phyloP scores from a whole-genome alignment of 495 filamentous ascomycete species.

The Hypoxylon perforatum region DNA sequence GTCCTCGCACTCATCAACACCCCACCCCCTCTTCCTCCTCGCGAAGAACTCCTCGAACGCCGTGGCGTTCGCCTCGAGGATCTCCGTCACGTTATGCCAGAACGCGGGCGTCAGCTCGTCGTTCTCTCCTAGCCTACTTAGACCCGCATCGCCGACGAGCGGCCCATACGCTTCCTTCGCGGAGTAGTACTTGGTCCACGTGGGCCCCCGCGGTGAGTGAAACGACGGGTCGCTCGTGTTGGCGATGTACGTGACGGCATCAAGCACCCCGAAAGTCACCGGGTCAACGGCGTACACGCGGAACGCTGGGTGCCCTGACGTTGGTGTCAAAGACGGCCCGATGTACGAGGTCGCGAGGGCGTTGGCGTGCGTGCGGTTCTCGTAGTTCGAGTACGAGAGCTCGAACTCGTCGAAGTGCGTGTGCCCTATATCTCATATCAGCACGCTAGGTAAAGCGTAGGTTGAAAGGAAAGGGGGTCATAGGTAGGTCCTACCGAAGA shows the following conservation, averaged over 20 bases:
- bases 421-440: conserved; percentile 49
- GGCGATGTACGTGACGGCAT: conserved; percentile 63
- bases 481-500: conserved; percentile 55
- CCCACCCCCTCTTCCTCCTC: conserved; percentile 44
- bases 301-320: conserved; percentile 63
- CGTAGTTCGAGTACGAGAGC: conserved; percentile 63
- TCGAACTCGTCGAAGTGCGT: conserved; percentile 68
- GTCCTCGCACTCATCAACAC: conserved; percentile 29
- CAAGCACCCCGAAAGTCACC: conserved; percentile 63
- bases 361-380: conserved; percentile 39
- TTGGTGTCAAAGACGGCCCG: conserved; percentile 65
- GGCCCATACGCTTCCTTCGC: conserved; percentile 64
- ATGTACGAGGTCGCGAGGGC: conserved; percentile 63
- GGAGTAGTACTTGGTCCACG: conserved; percentile 65
- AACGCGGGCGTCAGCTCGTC: conserved; percentile 65
- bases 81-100: conserved; percentile 67
- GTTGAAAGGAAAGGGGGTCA: background rate
- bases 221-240: conserved; percentile 59
- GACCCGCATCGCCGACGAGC: conserved; percentile 46
- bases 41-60: conserved; percentile 42
- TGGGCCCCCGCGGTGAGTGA: conserved; percentile 49
- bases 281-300: conserved; percentile 68
- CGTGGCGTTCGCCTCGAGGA: conserved; percentile 28
- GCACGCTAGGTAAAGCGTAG: background rate
- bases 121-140: conserved; percentile 7